Evolutionary conservation across 2,329 filamentous ascomycete genomes (phyloP).

Genomic region (Davidsoniella australis): DNA sequence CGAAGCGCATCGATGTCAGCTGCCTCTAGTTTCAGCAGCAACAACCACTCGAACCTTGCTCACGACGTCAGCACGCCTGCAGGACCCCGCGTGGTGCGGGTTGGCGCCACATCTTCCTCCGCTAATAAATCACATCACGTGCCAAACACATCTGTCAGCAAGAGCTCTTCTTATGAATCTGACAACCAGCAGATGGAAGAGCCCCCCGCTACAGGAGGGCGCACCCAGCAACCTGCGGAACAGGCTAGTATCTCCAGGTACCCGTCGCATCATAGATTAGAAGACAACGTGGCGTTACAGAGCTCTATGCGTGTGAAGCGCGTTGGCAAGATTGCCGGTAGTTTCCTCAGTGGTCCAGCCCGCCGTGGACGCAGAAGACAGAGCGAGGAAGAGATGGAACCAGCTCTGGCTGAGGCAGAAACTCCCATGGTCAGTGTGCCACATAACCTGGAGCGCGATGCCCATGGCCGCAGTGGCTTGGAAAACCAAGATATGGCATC

Average conservation of each 20-base stretch:
- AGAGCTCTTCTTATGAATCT: background rate
- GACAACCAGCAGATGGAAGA: slow-evolving; percentile 5
- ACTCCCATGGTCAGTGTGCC: slow-evolving; percentile 16
- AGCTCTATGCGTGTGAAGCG: slow-evolving; percentile 65
- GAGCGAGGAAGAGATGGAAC: slow-evolving; percentile 47
- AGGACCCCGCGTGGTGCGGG: slow-evolving; percentile 35
- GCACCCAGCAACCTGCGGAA: slow-evolving; percentile 3
- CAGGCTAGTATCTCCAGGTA: slow-evolving; percentile 28
- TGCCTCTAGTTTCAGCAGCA: slow-evolving; percentile 9
- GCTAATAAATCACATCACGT: slow-evolving; percentile 16
- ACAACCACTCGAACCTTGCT: slow-evolving; percentile 3
- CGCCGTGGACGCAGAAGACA: slow-evolving; percentile 52
- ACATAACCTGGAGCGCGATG: slow-evolving; percentile 27
- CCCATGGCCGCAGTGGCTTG: slow-evolving; percentile 18
- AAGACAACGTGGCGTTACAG: slow-evolving; percentile 48
- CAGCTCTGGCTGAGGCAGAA: slow-evolving; percentile 24
- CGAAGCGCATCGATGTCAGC: slow-evolving; percentile 14
- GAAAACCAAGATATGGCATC: slow-evolving; percentile 23
- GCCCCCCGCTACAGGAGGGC: slow-evolving; percentile 2
- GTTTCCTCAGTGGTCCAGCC: slow-evolving; percentile 64
- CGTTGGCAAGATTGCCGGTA: slow-evolving; percentile 56
- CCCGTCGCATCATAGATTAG: slow-evolving; percentile 31
- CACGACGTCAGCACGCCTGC: slow-evolving; percentile 37
- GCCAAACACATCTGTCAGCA: background rate
- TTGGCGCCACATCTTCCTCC: slow-evolving; percentile 28